Base-by-base conservation (phyloP, 2,329 filamentous ascomycete genomes). In the Ceratocystis huliohia region DNA sequence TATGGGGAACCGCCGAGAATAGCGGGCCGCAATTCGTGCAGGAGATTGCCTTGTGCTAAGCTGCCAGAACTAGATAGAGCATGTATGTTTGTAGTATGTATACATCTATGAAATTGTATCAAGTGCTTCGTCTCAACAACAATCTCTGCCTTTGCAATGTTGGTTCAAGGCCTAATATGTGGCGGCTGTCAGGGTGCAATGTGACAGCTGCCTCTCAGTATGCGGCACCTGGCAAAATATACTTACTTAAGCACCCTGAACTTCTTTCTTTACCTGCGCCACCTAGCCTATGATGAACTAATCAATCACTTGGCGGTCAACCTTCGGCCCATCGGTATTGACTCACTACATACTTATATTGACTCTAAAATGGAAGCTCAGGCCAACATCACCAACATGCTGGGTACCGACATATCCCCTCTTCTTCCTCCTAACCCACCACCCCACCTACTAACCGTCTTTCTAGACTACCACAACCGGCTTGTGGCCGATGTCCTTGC, bases 401-500 rank as follows among this genome's bases (percentile, higher is more conserved):
- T 76, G 71, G 76, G 76, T 77, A 71, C 69, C 69, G 37, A 65
- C 37, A 62, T 13, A 3, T n/a, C 37, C 10, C 46, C 48, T 4
- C 61, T 17, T 53, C 20, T 13, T 41, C 57, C 56, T 67, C 7
- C 53, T 15, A 63, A 62, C 13, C n/a, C 45, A 41, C 37, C 22
- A 5, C 56, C 28, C 28, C 53, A 66, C 62, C n/a, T 45, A n/a
- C 68, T 65, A 10, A 69, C 68, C 5, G 61, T 71, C 6, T 67
- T 68, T 13, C 10, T 67, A 78, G 77, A 79, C 71, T 77, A 74
- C 37, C 77, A 79, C 70, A 77, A 79, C 69, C 75, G 77, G 50
- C 77, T 79, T 68, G 73, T 78, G 48, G 78, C 77, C 41, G 76
- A 78, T 68, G 74, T 79, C 65, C 76, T 79, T 61, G 77, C 74